Evolutionary conservation across 2,329 filamentous ascomycete species (phyloP).

Genomic region (Alternaria burnsii): DNA sequence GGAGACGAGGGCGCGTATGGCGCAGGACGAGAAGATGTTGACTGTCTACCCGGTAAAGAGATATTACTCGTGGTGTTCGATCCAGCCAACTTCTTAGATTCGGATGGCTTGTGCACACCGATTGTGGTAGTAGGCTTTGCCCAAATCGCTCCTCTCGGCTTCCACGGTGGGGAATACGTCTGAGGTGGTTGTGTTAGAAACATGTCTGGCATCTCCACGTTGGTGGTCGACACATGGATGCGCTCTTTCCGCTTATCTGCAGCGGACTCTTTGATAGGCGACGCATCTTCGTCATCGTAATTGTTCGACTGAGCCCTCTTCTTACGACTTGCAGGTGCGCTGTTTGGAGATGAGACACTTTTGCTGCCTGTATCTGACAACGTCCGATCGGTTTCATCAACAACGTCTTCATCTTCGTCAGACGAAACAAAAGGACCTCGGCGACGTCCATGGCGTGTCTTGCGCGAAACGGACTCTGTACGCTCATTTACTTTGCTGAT

Average conservation of each 20-base stretch:
- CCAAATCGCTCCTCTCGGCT: constrained; percentile 59
- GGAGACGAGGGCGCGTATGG: constrained; percentile 24
- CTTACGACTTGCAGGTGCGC: constrained; percentile 21
- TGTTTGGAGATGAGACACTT: constrained; percentile 17
- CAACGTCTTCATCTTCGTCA: constrained; percentile 34
- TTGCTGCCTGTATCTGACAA: constrained; percentile 18
- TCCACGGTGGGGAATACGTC: constrained; percentile 54
- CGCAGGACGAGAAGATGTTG: constrained; percentile 33
- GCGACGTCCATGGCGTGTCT: constrained; percentile 22
- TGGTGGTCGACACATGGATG: constrained; percentile 54
- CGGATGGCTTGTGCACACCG: constrained; percentile 36
- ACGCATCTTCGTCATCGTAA: constrained; percentile 21
- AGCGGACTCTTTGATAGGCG: constrained; percentile 33
- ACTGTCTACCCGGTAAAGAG: constrained; percentile 37
- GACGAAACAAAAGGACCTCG: constrained; percentile 37
- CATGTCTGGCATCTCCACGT: constrained; percentile 52
- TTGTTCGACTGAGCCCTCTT: constrained; percentile 22
- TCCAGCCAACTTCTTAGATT: constrained; percentile 21
- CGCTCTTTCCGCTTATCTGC: constrained; percentile 52
- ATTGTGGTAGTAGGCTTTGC: constrained; percentile 50
- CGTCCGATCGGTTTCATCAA: constrained; percentile 17
- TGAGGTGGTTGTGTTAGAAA: constrained; percentile 57
- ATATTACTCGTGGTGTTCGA: constrained; percentile 35
- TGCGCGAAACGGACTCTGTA: constrained; percentile 32
- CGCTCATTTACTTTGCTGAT: constrained; percentile 37